Percentiles rank a stretch among this genome's conserved stretches.
Conservation (phyloP, 139 green algal genomes). For the Chlorella ohadii region DNA sequence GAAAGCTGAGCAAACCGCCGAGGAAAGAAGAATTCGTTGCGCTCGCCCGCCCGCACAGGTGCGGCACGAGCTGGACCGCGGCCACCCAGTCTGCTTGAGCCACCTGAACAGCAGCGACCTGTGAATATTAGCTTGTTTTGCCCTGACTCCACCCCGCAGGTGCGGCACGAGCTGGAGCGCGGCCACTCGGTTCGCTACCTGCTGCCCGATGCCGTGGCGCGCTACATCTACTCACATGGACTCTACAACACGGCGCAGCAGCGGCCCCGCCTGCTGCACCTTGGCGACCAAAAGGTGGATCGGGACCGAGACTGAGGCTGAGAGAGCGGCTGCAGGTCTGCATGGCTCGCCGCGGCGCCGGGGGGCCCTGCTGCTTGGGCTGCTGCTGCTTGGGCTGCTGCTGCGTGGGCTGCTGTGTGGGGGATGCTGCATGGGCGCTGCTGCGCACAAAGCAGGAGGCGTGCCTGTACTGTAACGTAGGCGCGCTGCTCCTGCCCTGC, state of each 20-base stretch:
- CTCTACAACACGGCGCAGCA: slow-evolving; percentile 40
- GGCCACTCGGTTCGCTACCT: slow-evolving; percentile 47
- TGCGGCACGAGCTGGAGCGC: slow-evolving; percentile 51
- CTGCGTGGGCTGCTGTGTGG: too few species aligned
- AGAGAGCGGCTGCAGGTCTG: neutral
- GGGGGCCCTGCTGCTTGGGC: too few species aligned
- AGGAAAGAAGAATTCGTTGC: too few species aligned
- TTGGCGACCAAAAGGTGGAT: neutral
- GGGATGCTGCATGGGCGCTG: too few species aligned
- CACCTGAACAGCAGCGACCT: too few species aligned
- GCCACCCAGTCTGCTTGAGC: slow-evolving; percentile 40
- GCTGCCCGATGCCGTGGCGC: slow-evolving; percentile 35
- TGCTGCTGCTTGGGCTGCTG: neutral
- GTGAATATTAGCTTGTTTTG: too few species aligned
- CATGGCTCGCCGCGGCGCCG: neutral
- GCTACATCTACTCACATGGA: slow-evolving; percentile 47
- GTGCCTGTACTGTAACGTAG: too few species aligned
- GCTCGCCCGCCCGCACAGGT: too few species aligned
- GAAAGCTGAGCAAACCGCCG: too few species aligned
- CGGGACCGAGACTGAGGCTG: slow-evolving; percentile 8
- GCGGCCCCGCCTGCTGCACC: slow-evolving; percentile 10
- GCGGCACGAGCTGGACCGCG: slow-evolving; percentile 48
- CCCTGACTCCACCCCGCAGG: too few species aligned
- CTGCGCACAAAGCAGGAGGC: too few species aligned
- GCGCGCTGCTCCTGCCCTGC: too few species aligned